Evolutionary conservation across 495 filamentous ascomycete genomes (phyloP).

Genomic region (Penicillium chermesinum): DNA sequence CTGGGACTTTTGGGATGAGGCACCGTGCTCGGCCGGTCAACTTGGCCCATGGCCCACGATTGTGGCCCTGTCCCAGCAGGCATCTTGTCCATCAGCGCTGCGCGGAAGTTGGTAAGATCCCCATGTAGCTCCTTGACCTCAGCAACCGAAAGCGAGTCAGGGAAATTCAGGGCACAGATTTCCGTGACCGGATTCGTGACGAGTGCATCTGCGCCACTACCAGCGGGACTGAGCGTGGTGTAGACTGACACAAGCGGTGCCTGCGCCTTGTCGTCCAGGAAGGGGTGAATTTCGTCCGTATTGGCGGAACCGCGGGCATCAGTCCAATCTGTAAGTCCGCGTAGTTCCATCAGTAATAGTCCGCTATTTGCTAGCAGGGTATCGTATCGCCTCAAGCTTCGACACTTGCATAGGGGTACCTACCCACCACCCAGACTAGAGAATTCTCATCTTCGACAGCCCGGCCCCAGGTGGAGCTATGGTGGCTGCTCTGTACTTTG

Average conservation of each 20-base stretch:
- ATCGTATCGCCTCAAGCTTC: too few species aligned
- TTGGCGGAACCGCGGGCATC: constrained; percentile 28
- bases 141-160: constrained; percentile 18
- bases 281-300: constrained; percentile 17
- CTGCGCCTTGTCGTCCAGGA: constrained; percentile 18
- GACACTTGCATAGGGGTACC: neutral
- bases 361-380: neutral
- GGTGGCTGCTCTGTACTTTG: constrained; percentile 33
- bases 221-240: constrained; percentile 31
- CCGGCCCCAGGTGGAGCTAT: constrained; percentile 38
- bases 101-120: constrained; percentile 31
- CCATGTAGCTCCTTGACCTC: constrained; percentile 21
- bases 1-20: constrained; percentile 29
- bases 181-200: constrained; percentile 39
- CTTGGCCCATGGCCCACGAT: constrained; percentile 42
- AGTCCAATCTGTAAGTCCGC: constrained; percentile 30
- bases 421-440: constrained; percentile 40
- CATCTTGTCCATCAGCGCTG: constrained; percentile 26
- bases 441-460: constrained; percentile 31
- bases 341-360: neutral
- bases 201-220: constrained; percentile 26
- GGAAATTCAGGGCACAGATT: constrained; percentile 29
- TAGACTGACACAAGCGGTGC: constrained; percentile 21
- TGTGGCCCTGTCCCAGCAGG: constrained; percentile 27
- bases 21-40: constrained; percentile 38